These are phyloP conservation scores for Citeromyces hawaiiensis DNA, from an alignment of 1,139 yeast genomes.

Conservation along the genomic window DNA sequence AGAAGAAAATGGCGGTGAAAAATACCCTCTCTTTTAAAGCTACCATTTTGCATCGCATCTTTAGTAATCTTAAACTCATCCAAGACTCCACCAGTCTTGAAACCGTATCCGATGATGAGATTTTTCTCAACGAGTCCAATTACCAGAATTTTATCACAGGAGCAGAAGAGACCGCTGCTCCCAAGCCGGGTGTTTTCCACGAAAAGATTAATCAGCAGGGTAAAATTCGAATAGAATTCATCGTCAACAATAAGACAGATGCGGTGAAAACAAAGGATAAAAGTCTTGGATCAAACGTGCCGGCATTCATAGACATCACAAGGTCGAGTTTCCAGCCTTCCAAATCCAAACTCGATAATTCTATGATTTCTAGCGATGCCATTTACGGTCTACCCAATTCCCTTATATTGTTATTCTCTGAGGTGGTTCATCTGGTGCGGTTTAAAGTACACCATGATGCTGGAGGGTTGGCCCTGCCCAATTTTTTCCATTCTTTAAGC, in stretches of 20 bases:
- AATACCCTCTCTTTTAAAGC: slow-evolving; percentile 68
- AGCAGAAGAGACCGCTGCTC: slow-evolving; percentile 2
- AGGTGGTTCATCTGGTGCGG: slow-evolving; percentile 52
- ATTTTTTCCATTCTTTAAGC: slow-evolving; percentile 30
- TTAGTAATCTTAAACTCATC: slow-evolving; percentile 58
- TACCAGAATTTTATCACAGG: slow-evolving; percentile 17
- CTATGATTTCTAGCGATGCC: slow-evolving; percentile 65
- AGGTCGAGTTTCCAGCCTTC: slow-evolving; percentile 20
- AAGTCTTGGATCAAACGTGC: slow-evolving; percentile 10
- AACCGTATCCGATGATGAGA: slow-evolving; percentile 18
- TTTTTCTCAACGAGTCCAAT: slow-evolving; percentile 18
- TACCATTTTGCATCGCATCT: slow-evolving; percentile 61
- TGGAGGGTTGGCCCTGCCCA: slow-evolving; percentile 22
- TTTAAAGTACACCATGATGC: slow-evolving; percentile 39
- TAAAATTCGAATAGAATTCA: slow-evolving; percentile 31
- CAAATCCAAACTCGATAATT: slow-evolving; percentile 23
- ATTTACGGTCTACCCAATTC: slow-evolving; percentile 80
- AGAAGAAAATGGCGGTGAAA: slow-evolving; percentile 52
- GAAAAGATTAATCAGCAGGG: slow-evolving; percentile 27
- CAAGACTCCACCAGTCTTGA: slow-evolving; percentile 62
- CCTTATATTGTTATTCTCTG: slow-evolving; percentile 55
- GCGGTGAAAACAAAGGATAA: neutral
- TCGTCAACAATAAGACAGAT: slow-evolving; percentile 14
- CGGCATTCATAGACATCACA: slow-evolving; percentile 23
- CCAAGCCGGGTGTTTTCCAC: slow-evolving; percentile 18